These are phyloP conservation scores for Colletotrichum gigasporum DNA, from an alignment of 2,329 filamentous ascomycete genomes.

Conservation along the genomic window DNA sequence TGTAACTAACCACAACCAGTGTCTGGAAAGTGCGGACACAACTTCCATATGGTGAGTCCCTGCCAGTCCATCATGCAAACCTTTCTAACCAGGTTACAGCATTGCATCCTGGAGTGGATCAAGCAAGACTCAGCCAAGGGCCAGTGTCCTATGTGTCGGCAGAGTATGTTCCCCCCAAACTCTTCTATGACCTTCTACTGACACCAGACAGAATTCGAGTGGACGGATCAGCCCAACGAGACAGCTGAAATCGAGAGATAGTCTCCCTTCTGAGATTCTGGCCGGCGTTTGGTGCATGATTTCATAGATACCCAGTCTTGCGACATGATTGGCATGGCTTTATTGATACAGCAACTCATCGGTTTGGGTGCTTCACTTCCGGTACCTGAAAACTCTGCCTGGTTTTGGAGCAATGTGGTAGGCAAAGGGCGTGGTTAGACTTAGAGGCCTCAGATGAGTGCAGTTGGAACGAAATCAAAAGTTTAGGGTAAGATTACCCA, in stretches of 20 bases:
- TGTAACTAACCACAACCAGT: conserved; percentile 60
- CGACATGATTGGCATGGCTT: neutral
- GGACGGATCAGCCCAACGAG: conserved; percentile 48
- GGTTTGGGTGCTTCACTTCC: neutral
- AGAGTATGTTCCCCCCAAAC: conserved; percentile 68
- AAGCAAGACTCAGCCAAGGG: conserved; percentile 93
- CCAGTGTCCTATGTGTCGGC: conserved; percentile 97
- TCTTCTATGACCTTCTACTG: neutral
- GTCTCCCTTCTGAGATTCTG: conserved; percentile 17
- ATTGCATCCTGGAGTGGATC: conserved; percentile 96
- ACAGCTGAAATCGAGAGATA: conserved; percentile 34
- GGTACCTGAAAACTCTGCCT: too few relatives aligned
- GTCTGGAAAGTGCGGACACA: conserved; percentile 95
- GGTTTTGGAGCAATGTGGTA: too few relatives aligned
- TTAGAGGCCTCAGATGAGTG: too few relatives aligned
- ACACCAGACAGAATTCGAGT: conserved; percentile 48
- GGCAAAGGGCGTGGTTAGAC: too few relatives aligned
- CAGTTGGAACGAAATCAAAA: too few relatives aligned
- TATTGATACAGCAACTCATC: neutral
- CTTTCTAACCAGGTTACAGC: conserved; percentile 60
- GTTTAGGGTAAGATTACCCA: too few relatives aligned
- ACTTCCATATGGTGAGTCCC: conserved; percentile 91
- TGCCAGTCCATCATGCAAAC: neutral
- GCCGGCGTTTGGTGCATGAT: conserved; percentile 25
- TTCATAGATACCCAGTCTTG: conserved; percentile 14